A percentile compares a stretch with the other conserved stretches of the same genome.
Conservation (phyloP, 1,139 yeast genomes). For the Arxiozyma bovina region DNA sequence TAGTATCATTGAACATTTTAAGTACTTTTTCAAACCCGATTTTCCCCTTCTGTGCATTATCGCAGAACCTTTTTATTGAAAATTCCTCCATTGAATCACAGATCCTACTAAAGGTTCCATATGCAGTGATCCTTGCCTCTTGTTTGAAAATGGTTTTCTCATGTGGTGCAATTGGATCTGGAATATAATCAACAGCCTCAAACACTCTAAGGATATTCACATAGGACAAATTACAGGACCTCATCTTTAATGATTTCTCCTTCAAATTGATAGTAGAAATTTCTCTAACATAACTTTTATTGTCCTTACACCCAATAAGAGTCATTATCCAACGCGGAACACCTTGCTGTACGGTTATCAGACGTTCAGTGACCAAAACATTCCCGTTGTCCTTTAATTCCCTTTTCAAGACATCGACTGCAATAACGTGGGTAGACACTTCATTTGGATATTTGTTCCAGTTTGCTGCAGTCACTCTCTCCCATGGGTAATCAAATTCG, state of each 20-base stretch:
- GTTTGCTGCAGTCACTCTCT: conserved; percentile 89
- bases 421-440: conserved; percentile 85
- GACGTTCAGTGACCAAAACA: conserved; percentile 68
- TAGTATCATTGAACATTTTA: conserved; percentile 42
- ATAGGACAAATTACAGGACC: conserved; percentile 84
- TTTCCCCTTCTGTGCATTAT: conserved; percentile 76
- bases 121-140: conserved; percentile 83
- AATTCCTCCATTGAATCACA: conserved; percentile 86
- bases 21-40: conserved; percentile 78
- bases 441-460: conserved; percentile 97
- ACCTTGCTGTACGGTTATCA: conserved; percentile 82
- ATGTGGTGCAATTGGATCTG: conserved; percentile 47
- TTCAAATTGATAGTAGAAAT: conserved; percentile 73
- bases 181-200: conserved; percentile 74
- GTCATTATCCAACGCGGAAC: conserved; percentile 76
- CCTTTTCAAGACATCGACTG: conserved; percentile 78
- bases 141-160: conserved; percentile 60
- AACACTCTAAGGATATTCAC: conserved; percentile 65
- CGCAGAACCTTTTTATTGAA: conserved; percentile 81
- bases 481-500: conserved; percentile 79
- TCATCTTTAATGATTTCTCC: conserved; percentile 58
- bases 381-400: conserved; percentile 50
- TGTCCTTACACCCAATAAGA: conserved; percentile 59
- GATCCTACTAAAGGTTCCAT: conserved; percentile 56
- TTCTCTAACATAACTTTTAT: conserved; percentile 77